Evolutionary conservation across 2,329 filamentous ascomycete genomes (phyloP).

Genomic region (Pseudocercospora ulei): DNA sequence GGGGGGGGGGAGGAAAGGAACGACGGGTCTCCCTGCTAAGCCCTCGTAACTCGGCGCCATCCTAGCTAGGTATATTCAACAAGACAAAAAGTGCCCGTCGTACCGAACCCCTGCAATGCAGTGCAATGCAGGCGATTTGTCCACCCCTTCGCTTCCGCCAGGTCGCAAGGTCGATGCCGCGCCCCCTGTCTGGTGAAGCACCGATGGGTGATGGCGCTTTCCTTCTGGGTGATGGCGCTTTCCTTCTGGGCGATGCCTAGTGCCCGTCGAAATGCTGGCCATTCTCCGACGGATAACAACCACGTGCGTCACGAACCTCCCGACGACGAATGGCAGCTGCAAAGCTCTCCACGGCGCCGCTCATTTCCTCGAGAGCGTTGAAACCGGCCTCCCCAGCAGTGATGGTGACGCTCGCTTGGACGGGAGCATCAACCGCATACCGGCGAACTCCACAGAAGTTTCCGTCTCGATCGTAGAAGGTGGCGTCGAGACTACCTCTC

Average conservation of each 20-base stretch:
- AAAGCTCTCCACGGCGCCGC: conserved; percentile 9
- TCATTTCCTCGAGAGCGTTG: conserved; percentile 5
- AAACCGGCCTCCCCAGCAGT: conserved; percentile 8
- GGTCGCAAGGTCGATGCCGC: no score
- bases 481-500: not conserved
- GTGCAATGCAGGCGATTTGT: not conserved
- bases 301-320: not conserved
- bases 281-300: not conserved
- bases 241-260: conserved; percentile 2
- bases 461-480: conserved; percentile 11
- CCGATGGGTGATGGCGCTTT: not conserved
- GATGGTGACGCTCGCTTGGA: conserved; percentile 7
- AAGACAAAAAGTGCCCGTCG: not conserved
- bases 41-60: conserved; percentile 6
- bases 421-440: conserved; percentile 2
- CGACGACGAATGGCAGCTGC: conserved; percentile 4
- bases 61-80: conserved; percentile 7
- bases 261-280: not conserved
- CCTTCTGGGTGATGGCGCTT: no score
- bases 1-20: not conserved
- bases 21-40: conserved; percentile 8
- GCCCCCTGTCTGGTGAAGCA: no score
- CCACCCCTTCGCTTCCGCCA: no score
- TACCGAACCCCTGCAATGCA: not conserved
- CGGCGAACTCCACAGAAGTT: conserved; percentile 1